A percentile compares a stretch with the other conserved stretches of the same genome.
Evolutionary conservation across 208 protist species (phyloP).

Genomic region (Leishmania tropica): DNA sequence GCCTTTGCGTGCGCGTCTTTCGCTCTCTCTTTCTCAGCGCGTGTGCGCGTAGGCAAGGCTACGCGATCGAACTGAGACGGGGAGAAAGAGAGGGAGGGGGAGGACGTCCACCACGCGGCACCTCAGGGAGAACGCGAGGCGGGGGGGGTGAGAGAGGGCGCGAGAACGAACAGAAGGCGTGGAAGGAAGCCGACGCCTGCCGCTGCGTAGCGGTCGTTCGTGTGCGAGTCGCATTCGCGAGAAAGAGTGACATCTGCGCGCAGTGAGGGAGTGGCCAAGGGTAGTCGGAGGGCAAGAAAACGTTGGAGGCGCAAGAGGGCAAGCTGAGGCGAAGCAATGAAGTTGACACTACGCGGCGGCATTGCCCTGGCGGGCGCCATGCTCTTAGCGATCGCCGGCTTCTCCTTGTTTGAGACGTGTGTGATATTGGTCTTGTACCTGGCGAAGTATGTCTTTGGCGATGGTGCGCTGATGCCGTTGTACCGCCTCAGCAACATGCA

Average conservation of each 20-base stretch:
- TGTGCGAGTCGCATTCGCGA: background rate
- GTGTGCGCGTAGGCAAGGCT: background rate
- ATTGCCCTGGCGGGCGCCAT: slow-evolving; percentile 30
- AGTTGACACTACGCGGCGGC: slow-evolving; percentile 40
- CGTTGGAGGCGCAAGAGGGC: background rate
- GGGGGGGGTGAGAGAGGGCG: no score
- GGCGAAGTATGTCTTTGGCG: slow-evolving; percentile 42
- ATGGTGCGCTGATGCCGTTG: slow-evolving; percentile 8
- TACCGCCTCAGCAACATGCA: slow-evolving; percentile 28
- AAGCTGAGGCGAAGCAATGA: slow-evolving; percentile 5
- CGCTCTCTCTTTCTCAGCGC: background rate
- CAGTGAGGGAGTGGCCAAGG: background rate
- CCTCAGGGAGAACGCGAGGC: background rate
- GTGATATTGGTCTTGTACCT: slow-evolving; percentile 25
- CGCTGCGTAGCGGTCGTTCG: background rate
- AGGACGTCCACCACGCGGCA: background rate
- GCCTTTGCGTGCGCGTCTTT: background rate
- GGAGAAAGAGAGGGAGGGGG: background rate
- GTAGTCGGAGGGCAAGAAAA: background rate
- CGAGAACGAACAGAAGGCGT: background rate
- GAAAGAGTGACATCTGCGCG: background rate
- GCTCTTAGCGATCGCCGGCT: slow-evolving; percentile 16
- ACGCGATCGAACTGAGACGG: background rate
- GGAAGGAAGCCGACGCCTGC: background rate
- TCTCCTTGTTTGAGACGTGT: slow-evolving; percentile 28